Evolutionary conservation across 1,284 basidiomycete species (phyloP), one percentile per base, ranked within the genome.

Genomic region (Rhodotorula sp.): DNA sequence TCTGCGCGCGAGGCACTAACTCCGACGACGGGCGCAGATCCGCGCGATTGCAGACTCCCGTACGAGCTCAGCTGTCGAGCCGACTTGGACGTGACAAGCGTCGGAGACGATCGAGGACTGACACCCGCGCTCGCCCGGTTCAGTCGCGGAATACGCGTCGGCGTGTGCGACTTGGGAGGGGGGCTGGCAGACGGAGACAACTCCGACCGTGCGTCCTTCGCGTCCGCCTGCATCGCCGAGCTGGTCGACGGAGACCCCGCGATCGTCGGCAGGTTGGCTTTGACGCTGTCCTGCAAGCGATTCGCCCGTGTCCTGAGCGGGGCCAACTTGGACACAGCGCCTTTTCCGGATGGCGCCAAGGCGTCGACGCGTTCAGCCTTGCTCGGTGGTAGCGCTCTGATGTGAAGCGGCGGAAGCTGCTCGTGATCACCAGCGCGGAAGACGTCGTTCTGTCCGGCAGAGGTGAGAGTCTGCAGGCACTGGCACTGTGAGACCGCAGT

Each of bases 111-210:
- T 88, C 91, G 29, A 33, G 60, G 64, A 56, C 68, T 69, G 24
- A 60, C 24, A 10, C 45, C 33, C 22, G 24, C 33, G 26, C 51
- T 64, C 42, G 51, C 65, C n/a, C 53, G 59, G 59, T 65, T 61
- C 67, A 76, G 67, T 2, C 93, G 89, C 62, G 94, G 94, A 76
- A 96, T 97, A 83, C 94, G 95, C 30, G 94, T 97, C 0, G 94
- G 93, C 0, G 84, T 84, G 6, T 79, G 78, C 33, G 75, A 74
- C 44, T 68, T 66, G 7, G 75, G 75, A 17, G 73, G 70, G 18
- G 74, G 70, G 0, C 68, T 66, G 1, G 51, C 58, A 8, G 70
- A 57, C 4, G 53, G 44, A 44, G 37, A 61, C 20, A 56, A 46
- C 46, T n/a, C 17, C 4, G 56, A 26, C 4, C 46, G 33, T 12